Evolutionary conservation across 225 moss, liverwort and hornwort genomes (phyloP).

Genomic region (Polytrichum formosum): DNA sequence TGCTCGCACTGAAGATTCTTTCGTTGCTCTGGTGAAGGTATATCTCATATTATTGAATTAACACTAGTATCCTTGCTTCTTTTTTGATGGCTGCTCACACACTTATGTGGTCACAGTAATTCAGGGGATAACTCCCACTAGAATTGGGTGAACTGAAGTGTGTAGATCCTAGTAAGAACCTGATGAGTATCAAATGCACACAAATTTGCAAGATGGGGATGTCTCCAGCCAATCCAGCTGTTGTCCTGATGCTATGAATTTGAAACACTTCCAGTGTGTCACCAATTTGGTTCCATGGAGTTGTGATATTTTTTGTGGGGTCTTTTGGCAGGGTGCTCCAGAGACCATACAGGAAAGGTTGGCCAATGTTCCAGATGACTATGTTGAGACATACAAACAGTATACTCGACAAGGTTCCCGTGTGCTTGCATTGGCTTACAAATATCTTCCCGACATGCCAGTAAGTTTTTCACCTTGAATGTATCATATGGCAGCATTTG

Average conservation of each 20-base stretch:
- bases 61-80: too few relatives aligned
- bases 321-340: slow-evolving; percentile 80
- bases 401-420: slow-evolving; percentile 98
- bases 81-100: too few relatives aligned
- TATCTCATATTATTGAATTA: not conserved
- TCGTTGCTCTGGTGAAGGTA: slow-evolving; percentile 88
- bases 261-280: too few relatives aligned
- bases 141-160: too few relatives aligned
- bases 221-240: too few relatives aligned
- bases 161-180: too few relatives aligned
- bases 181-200: too few relatives aligned
- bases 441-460: slow-evolving; percentile 81
- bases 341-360: slow-evolving; percentile 94
- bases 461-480: slow-evolving; percentile 24
- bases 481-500: too few relatives aligned
- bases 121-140: too few relatives aligned
- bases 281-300: not conserved
- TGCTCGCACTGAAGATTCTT: slow-evolving; percentile 60
- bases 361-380: slow-evolving; percentile 54
- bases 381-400: slow-evolving; percentile 81
- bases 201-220: too few relatives aligned
- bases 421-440: slow-evolving; percentile 91
- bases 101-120: too few relatives aligned
- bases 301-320: slow-evolving; percentile 19
- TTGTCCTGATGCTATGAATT: too few relatives aligned